These are phyloP conservation scores for Coemansia sp. DNA, from an alignment of 192 early-diverging fungal species.

Conservation along the genomic window DNA sequence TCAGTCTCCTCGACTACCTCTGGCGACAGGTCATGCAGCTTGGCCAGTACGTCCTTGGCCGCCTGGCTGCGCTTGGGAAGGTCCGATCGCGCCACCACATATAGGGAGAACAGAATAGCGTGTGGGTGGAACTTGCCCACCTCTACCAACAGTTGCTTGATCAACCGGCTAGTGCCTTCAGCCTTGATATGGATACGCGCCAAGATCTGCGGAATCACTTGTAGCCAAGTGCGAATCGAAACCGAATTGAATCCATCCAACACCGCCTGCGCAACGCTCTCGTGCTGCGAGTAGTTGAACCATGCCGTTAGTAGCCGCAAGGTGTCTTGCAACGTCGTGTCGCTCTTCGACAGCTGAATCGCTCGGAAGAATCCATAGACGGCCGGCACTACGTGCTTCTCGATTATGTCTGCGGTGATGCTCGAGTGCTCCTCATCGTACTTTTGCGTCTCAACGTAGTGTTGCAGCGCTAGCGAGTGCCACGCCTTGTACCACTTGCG, in stretches of 20 bases:
- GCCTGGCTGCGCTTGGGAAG: constrained; percentile 63
- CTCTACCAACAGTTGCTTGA: constrained; percentile 86
- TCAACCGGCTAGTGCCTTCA: constrained; percentile 73
- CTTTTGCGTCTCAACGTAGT: constrained; percentile 83
- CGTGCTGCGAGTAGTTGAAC: constrained; percentile 93
- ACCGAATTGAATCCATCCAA: constrained; percentile 80
- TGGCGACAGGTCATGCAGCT: constrained; percentile 80
- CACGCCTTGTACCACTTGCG: constrained; percentile 95
- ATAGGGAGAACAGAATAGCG: constrained; percentile 91
- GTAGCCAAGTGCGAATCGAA: constrained; percentile 91
- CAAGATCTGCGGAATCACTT: constrained; percentile 97
- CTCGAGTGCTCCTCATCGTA: constrained; percentile 65
- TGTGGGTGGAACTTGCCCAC: constrained; percentile 95
- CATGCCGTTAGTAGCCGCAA: constrained; percentile 88
- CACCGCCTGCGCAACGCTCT: constrained; percentile 80
- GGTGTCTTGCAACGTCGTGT: constrained; percentile 90
- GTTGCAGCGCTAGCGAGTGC: constrained; percentile 93
- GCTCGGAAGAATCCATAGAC: constrained; percentile 93
- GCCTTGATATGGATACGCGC: constrained; percentile 85
- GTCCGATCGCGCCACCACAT: constrained; percentile 90
- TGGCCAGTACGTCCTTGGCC: constrained; percentile 86
- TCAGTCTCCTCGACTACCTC: constrained; percentile 83
- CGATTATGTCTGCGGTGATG: constrained; percentile 64
- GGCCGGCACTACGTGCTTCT: constrained; percentile 66
- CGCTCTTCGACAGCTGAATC: constrained; percentile 82